Evolutionary conservation across 164 flowering plant species (phyloP), one percentile per base, ranked within the genome.

Genomic region (Dillenia suffruticosa): DNA sequence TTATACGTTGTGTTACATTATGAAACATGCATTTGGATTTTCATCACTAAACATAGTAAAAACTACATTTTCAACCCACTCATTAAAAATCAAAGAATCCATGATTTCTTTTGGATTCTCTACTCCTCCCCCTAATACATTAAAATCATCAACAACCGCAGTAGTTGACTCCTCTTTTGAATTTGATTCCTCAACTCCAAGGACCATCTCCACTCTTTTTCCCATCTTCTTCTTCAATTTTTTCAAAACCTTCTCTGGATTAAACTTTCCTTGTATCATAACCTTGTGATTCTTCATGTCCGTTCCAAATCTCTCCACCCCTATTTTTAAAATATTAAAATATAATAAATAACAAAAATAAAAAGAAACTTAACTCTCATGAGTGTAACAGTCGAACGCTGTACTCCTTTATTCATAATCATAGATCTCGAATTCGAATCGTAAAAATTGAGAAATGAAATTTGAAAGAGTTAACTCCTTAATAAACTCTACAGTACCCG

Each of bases 201-300:
- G 54, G 13, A 73, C 32, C 6, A 82, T 74, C 64, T 84, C 83
- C 15, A 81, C 86, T 49, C 55, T 79, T 66, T 84, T 90, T 57
- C 96, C 89, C 0, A 86, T 87, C 70, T 87, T 84, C 67, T 84
- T 87, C 78, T 63, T 84, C 24, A 90, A 63, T 66, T 80, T 83
- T 76, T 86, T 87, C 77, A 74, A 24, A 9, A 85, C 69, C 65
- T 84, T 83, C 22, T 75, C 56, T 0, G 92, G 85, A 48, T 82
- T 71, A 5, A 87, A 62, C 46, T 59, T 40, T 0, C 96, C 96
- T 19, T 55, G 81, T 12, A 84, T 80, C 12, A 56, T 66, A 0
- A 77, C 92, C 53, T 48, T 75, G 58, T 90, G 86, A 1, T 61
- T 71, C 24, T 44, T 72, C 88, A 82, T 90, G 57, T 82, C 89